These are phyloP conservation scores for Bodo saltans DNA, from an alignment of 78 protist species.

Conservation along the genomic window DNA sequence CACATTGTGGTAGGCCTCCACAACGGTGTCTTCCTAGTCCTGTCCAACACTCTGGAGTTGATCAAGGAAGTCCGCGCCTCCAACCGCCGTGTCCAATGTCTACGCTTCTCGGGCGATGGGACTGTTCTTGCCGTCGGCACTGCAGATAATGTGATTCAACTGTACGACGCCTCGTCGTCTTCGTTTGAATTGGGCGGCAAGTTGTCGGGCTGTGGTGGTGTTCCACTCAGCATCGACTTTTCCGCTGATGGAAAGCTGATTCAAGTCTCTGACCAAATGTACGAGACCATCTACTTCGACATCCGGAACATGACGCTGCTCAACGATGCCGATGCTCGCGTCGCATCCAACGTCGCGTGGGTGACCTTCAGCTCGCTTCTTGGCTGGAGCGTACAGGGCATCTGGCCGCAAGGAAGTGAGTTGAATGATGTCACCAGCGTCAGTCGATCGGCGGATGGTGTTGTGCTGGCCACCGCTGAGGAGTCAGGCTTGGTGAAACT, in stretches of 20 bases:
- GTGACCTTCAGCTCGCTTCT: slow-evolving; percentile 25
- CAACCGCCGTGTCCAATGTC: slow-evolving; percentile 1
- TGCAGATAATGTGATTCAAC: slow-evolving; percentile 41
- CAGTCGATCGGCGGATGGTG: not conserved
- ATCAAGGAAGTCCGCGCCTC: not conserved
- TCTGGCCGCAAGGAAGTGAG: slow-evolving; percentile 32
- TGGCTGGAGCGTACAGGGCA: slow-evolving; percentile 23
- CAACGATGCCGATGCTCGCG: not conserved
- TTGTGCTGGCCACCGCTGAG: slow-evolving; percentile 54
- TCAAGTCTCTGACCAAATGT: not conserved
- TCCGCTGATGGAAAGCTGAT: not conserved
- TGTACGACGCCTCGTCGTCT: not conserved
- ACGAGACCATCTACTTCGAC: not conserved
- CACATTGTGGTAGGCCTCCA: slow-evolving; percentile 18
- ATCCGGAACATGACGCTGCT: not conserved
- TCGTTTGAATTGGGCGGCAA: not conserved
- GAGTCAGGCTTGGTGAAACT: slow-evolving; percentile 46
- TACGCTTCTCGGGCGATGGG: slow-evolving; percentile 38
- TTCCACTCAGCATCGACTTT: slow-evolving; percentile 23
- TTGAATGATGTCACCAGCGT: slow-evolving; percentile 33
- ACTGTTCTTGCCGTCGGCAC: slow-evolving; percentile 38
- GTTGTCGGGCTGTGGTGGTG: not conserved
- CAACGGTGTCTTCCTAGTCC: not conserved
- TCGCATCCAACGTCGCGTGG: slow-evolving; percentile 16
- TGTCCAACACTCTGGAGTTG: not conserved